phyloP scores from a whole-genome alignment of 106 monocot genomes.

The Vanilla planifolia region DNA sequence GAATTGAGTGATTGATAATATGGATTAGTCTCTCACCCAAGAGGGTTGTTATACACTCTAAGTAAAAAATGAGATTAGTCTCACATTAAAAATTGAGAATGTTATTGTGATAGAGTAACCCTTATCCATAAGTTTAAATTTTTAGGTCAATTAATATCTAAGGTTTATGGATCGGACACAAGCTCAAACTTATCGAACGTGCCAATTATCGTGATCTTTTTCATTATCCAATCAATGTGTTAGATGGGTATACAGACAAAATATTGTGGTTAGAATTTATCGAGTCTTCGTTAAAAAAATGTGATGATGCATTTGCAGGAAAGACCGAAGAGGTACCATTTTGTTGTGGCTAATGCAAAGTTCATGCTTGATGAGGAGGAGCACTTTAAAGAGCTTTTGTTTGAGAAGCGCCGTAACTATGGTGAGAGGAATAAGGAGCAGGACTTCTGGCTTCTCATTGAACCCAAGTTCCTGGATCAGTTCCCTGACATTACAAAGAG shows the following conservation, averaged over 20 bases:
- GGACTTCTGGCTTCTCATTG: conserved; percentile 93
- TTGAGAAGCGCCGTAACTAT: conserved; percentile 47
- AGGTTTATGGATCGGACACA: no score
- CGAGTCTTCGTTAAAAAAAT: neutral
- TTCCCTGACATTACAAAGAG: conserved; percentile 80
- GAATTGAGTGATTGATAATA: no score
- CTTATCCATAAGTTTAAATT: no score
- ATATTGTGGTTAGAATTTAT: neutral
- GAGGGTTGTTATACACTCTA: no score
- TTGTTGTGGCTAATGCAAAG: conserved; percentile 88
- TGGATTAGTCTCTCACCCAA: no score
- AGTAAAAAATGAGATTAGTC: no score
- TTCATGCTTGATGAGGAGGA: conserved; percentile 99
- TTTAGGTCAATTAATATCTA: neutral
- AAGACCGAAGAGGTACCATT: conserved; percentile 56
- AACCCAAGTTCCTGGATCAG: conserved; percentile 93
- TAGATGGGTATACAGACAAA: no score
- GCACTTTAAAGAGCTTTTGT: conserved; percentile 77
- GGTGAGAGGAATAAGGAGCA: conserved; percentile 73
- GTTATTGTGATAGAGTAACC: no score
- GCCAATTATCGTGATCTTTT: neutral
- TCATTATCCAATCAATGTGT: neutral
- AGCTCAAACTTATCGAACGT: neutral
- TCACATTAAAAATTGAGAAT: no score
- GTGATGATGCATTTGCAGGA: conserved; percentile 16